A percentile compares a stretch with the other conserved stretches of the same genome.
Evolutionary conservation across 495 filamentous ascomycete species (phyloP).

Genomic region (Penicillium silybi): DNA sequence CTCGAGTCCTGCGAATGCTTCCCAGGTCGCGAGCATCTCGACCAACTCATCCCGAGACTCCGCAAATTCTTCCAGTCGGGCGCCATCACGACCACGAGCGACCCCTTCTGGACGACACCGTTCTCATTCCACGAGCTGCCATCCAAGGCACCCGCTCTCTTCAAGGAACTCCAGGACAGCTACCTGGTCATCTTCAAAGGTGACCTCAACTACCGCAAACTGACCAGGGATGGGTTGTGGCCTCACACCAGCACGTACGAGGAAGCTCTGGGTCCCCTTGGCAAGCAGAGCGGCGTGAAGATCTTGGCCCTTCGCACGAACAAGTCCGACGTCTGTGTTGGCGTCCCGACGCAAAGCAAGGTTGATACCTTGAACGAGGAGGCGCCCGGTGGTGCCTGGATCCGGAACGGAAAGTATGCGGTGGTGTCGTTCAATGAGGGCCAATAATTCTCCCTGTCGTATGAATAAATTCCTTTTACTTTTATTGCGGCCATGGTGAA

Average conservation of each 20-base stretch:
- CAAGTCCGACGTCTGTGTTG: constrained; percentile 84
- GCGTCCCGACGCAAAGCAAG: constrained; percentile 61
- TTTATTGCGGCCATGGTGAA: not conserved
- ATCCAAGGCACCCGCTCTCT: constrained; percentile 49
- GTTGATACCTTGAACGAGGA: constrained; percentile 63
- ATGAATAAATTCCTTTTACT: not conserved
- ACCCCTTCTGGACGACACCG: constrained; percentile 73
- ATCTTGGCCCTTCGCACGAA: constrained; percentile 74
- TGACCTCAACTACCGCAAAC: constrained; percentile 81
- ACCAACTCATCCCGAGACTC: constrained; percentile 67
- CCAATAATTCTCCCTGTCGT: constrained; percentile 27
- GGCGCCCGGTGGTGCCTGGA: constrained; percentile 69
- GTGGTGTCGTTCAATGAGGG: constrained; percentile 74
- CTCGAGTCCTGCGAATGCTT: constrained; percentile 60
- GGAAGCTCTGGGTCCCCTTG: constrained; percentile 75
- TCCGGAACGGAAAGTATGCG: constrained; percentile 86
- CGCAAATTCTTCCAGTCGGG: constrained; percentile 62
- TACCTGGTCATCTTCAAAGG: constrained; percentile 86
- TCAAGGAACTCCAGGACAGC: constrained; percentile 64
- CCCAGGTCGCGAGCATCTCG: constrained; percentile 56
- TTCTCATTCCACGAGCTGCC: constrained; percentile 76
- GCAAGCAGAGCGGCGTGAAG: constrained; percentile 64
- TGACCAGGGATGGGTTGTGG: constrained; percentile 77
- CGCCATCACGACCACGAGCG: constrained; percentile 62
- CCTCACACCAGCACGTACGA: constrained; percentile 70